These are phyloP conservation scores for Gossypium raimondii DNA, from an alignment of 345 rosid species.

Conservation along the genomic window DNA sequence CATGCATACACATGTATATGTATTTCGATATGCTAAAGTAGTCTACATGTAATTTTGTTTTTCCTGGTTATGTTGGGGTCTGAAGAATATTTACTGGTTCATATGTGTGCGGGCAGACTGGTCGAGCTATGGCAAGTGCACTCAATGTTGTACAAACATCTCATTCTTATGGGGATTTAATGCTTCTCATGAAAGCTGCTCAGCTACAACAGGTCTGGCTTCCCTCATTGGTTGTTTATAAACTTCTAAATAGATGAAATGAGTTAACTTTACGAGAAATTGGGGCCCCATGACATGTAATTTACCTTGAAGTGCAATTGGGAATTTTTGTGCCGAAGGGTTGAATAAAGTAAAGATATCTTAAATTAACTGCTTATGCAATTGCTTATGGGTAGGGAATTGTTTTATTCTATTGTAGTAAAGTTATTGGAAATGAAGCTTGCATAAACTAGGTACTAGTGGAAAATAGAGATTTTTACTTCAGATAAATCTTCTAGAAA, in stretches of 20 bases:
- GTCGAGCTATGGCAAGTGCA: conserved; percentile 66
- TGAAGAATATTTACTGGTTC: conserved; percentile 22
- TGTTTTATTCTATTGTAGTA: background rate
- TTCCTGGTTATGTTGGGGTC: background rate
- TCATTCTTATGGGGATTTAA: conserved; percentile 85
- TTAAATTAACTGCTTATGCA: background rate
- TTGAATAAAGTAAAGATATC: background rate
- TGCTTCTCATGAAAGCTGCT: conserved; percentile 72
- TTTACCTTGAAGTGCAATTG: background rate
- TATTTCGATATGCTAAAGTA: background rate
- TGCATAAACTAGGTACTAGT: background rate
- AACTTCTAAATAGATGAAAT: background rate
- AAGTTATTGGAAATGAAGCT: background rate
- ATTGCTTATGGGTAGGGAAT: background rate
- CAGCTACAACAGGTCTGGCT: conserved; percentile 50
- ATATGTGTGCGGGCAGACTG: conserved; percentile 49
- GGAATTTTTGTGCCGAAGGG: background rate
- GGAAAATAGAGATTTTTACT: conserved; percentile 4
- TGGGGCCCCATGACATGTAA: background rate
- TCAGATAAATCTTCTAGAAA: background rate
- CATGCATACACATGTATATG: background rate
- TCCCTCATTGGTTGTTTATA: conserved; percentile 11
- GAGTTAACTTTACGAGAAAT: background rate
- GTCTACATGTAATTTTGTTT: background rate
- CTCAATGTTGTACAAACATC: conserved; percentile 80